Evolutionary conservation across 805 yeast species (phyloP), one percentile per base, ranked within the genome.

Genomic region (Komagataella pastoris): DNA sequence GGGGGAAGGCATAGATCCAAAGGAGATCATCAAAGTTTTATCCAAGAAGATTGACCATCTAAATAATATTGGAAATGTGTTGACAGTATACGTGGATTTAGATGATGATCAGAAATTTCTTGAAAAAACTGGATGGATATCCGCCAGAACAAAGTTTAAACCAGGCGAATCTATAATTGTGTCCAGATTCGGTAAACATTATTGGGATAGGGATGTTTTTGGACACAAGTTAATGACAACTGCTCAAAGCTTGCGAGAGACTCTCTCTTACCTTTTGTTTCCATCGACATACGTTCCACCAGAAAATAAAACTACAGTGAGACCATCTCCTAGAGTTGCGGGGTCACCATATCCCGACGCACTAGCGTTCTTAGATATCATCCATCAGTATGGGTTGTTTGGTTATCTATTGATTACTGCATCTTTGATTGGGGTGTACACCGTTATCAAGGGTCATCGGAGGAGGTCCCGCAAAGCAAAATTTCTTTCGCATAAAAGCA

Each of bases 161-260:
- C 60, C 66, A 2, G 91, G 90, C 5, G 87, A 84, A 60, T 68
- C 78, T 0, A 58, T 85, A 1, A 62, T 85, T 2, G 64, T 83
- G 2, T 66, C 72, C 36, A 73, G 73, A 55, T 73, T 61, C 53
- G 58, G 54, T 6, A 24, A 46, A 7, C 24, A 21, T 53, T 72
- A 59, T 53, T 68, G 66, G 54, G 68, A 65, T 44, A 53, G 48
- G 2, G 69, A 66, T 54, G 51, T 65, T 3, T 52, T 53, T 23
- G 84, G 82, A 0, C 54, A 59, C 0, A 49, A 52, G 14, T 61
- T 79, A 51, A 63, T 53, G 3, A 65, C 68, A 49, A 65, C 64
- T 0, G 59, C 64, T 3, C 55, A 56, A 49, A 52, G 65, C 46
- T 60, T 71, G 48, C 60, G 64, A n/a, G 68, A 73, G 5, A 66